Evolutionary conservation across 441 rosid species (phyloP), one percentile per base, ranked within the genome.

Genomic region (Eutrema salsugineum): DNA sequence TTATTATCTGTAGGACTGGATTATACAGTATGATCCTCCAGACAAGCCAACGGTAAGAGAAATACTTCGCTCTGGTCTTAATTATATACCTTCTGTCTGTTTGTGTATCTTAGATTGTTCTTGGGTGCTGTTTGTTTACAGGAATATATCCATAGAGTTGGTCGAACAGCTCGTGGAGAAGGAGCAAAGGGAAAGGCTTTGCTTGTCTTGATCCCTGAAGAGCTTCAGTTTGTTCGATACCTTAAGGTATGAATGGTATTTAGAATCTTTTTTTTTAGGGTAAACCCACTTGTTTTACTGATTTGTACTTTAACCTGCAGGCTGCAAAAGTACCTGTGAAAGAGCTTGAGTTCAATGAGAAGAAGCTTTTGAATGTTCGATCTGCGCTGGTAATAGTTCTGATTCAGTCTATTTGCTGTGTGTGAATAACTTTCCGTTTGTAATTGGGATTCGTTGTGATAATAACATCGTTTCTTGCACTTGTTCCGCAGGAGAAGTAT

Each of bases 81-180:
- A n/a, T n/a, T 39, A 28, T 62, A 38, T 22, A 70, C 30, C 27
- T 50, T 24, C 44, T 27, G 79, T 63, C 56, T 28, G 35, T 46
- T 22, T 35, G 8, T 62, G 10, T 54, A 35, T 62, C 59, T 44
- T n/a, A 28, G 17, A 36, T 62, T 30, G n/a, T 60, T 59, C 5
- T 5, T 36, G 77, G 30, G 15, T 55, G 39, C 19, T 79, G 15
- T 39, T 39, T 75, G 65, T 64, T 71, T 82, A 71, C 84, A 93
- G 97, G 97, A 91, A 77, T 93, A 93, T 77, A 90, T 95, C 68
- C 99, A 95, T 66, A 86, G 98, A 81, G 98, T 95, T 77, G 99
- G 99, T 75, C 96, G 97, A 75, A 95, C 98, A 66, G 98, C 99
- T 10, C 97, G 97, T 77, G 98, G 99, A 28, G 98, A 95, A 88